A percentile compares a stretch with the other conserved stretches of the same genome.
phyloP scores from a whole-genome alignment of 140 eudicot species.

The Bidens hawaiensis region DNA sequence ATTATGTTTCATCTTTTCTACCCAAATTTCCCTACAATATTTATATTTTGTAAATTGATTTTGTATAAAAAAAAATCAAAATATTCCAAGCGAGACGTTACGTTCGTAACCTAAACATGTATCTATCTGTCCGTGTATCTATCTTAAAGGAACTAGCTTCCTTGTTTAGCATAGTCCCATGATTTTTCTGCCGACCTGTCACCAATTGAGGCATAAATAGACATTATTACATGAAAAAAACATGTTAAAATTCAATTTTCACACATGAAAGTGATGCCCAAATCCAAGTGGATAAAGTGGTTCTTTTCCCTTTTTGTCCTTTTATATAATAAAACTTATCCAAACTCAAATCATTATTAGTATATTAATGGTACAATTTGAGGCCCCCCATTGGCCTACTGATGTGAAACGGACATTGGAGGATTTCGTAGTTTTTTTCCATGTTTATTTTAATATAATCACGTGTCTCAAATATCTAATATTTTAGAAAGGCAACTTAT shows the following conservation, averaged over 20 bases:
- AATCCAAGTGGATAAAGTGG: neutral
- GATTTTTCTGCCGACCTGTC: slow-evolving; percentile 21
- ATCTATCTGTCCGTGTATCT: neutral
- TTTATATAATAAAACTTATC: neutral
- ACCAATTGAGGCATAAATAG: neutral
- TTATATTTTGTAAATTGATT: too few relatives aligned
- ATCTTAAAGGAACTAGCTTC: neutral
- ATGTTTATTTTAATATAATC: neutral
- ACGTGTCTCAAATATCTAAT: slow-evolving; percentile 8
- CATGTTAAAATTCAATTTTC: slow-evolving; percentile 12
- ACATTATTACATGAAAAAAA: neutral
- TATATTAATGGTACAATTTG: neutral
- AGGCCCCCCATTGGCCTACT: slow-evolving; percentile 9
- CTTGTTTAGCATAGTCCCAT: slow-evolving; percentile 7
- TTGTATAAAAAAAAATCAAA: too few relatives aligned
- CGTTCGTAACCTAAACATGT: neutral
- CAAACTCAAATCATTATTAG: neutral
- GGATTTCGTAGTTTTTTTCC: neutral
- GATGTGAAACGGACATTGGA: neutral
- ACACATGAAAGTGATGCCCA: slow-evolving; percentile 21
- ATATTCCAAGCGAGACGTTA: too few relatives aligned
- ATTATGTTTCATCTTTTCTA: too few relatives aligned
- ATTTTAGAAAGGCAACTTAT: too few relatives aligned
- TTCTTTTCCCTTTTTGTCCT: neutral
- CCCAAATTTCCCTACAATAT: too few relatives aligned